Evolutionary conservation across 768 basidiomycete species (phyloP), one percentile per base, ranked within the genome.

Genomic region (Coprinellus micaceus): DNA sequence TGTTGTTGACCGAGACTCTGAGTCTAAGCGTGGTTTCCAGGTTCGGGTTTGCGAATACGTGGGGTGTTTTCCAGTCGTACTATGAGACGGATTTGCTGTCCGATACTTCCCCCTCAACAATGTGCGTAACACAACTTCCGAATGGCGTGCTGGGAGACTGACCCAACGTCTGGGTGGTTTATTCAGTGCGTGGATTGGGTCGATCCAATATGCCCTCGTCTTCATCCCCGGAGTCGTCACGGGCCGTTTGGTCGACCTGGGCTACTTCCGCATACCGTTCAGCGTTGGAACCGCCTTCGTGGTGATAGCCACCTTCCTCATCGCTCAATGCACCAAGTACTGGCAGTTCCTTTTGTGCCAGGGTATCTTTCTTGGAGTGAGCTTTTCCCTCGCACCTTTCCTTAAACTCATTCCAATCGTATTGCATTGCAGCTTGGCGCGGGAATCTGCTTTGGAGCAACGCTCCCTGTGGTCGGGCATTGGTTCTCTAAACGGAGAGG

Each of bases 141-240:
- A 41, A 24, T 15, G 36, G 15, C 25, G 11, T 61, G 22, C 21
- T 12, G 43, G 9, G n/a, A n/a, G n/a, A n/a, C n/a, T n/a, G 43
- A 39, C 36, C 41, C 52, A 11, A 54, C 24, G 24, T 19, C 26
- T 41, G 33, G 13, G 13, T 33, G 33, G 33, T n/a, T n/a, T 57
- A 50, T n/a, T 22, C 58, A 89, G 88, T 44, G 82, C 88, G 41
- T 91, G 88, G 89, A 91, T 91, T 30, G 89, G 89, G 4, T 91
- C 89, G 0, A 71, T 85, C 22, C 58, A 83, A 78, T 79, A 80
- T 64, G 70, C 82, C 26, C 68, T 81, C 1, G 62, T 76, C 17
- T 81, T 82, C 64, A 59, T 81, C 17, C 79, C 81, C 4, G 80
- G 80, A 13, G 67, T 83, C 3, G 24, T 83, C 30, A 69, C 73